phyloP scores from a whole-genome alignment of 176 grass and related monocot species.

The Tillandsia fasciculata region DNA sequence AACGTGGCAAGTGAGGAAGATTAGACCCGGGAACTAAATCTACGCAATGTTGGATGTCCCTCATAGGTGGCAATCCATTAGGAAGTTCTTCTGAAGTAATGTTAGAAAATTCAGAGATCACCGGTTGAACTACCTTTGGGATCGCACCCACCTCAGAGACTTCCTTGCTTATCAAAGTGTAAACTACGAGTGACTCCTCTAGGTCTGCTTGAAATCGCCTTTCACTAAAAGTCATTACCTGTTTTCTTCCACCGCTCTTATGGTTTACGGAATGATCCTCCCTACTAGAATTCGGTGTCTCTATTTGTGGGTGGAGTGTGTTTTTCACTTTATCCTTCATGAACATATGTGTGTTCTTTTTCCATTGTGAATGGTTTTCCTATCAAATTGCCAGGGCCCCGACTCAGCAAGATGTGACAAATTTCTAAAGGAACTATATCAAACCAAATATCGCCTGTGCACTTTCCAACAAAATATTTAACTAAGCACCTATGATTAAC shows the following conservation, averaged over 20 bases:
- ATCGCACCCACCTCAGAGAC: neutral
- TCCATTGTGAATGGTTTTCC: neutral
- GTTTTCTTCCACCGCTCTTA: neutral
- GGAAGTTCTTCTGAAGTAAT: neutral
- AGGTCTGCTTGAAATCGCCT: neutral
- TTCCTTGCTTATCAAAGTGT: neutral
- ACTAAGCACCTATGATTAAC: neutral
- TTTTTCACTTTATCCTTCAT: neutral
- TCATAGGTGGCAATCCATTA: neutral
- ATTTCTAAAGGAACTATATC: neutral
- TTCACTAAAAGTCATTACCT: neutral
- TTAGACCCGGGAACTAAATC: slow-evolving; percentile 4
- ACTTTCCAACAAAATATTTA: neutral
- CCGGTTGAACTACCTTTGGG: neutral
- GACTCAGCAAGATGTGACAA: neutral
- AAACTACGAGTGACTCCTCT: neutral
- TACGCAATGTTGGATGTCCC: slow-evolving; percentile 10
- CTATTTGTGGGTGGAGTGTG: neutral
- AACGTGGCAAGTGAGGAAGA: neutral
- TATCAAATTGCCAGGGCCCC: neutral
- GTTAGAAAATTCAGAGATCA: neutral
- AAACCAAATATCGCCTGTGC: no score
- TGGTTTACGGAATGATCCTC: neutral
- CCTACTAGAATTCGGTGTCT: neutral
- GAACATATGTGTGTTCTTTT: neutral